Base-by-base conservation (phyloP, 345 rosid species). In the Arabis alpina region DNA sequence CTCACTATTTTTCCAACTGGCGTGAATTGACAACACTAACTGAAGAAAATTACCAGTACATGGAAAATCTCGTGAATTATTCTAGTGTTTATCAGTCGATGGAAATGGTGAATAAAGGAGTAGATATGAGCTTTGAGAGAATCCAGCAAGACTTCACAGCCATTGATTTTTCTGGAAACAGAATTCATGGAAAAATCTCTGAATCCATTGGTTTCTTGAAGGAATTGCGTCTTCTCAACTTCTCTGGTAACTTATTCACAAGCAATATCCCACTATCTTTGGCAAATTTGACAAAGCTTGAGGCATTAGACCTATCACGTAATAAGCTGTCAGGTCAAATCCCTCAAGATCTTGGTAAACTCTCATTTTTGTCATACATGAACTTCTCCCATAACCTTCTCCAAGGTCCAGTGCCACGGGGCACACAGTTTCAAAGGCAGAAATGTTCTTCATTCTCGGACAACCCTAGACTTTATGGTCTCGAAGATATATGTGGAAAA, bases 361-460 rank as follows among this genome's bases (percentile, higher is more conserved):
- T 56, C 12, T 45, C 72, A 0, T 68, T 6, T 45, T n/a, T 68
- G 2, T 56, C 64, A 5, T 56, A 56, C 28, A 56, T 68, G 64
- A 68, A 68, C 56, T 56, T 68, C 39, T 68, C 72, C 36, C 64
- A 47, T 4, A 68, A 68, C 27, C 5, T 32, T 67, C 63, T 55
- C 45, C 36, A 32, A 67, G 72, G 72, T 55, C 62, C 34, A 13
- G 54, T 67, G 3, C 64, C 72, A 23, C 5, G 16, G n/a, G 37
- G 72, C 64, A 68, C 72, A 2, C 64, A 56, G 55, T 56, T 68
- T 54, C 71, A 66, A 54, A 54, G 53, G 0, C 71, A 66, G n/a
- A 0, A 42, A 1, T 66, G 61, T 42, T 56, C 64, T 55, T 68
- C 64, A 23, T 68, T 45, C 55, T 0, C 1, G 15, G 39, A n/a